Evolutionary conservation across 1,284 basidiomycete genomes (phyloP).

Genomic region (Porodaedalea pini): DNA sequence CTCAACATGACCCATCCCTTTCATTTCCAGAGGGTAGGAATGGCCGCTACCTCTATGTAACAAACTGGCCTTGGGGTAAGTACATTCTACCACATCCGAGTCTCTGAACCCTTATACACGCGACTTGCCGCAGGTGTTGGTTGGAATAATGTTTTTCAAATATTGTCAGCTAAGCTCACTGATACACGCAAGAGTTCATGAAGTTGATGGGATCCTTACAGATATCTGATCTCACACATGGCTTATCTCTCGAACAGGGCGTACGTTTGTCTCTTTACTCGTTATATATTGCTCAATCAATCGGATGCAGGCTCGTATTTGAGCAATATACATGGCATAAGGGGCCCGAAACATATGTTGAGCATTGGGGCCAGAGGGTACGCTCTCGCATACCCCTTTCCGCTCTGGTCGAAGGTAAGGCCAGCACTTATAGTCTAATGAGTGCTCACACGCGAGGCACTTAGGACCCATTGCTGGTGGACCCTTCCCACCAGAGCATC

Average conservation of each 20-base stretch:
- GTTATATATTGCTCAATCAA: not conserved
- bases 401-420: constrained; percentile 36
- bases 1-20: constrained; percentile 18
- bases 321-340: constrained; percentile 39
- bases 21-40: constrained; percentile 19
- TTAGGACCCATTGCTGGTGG: constrained; percentile 39
- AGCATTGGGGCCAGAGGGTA: constrained; percentile 39
- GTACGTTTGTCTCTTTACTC: constrained; percentile 35
- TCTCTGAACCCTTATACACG: not conserved
- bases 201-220: not conserved
- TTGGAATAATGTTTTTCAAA: constrained; percentile 60
- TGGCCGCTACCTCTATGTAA: constrained; percentile 15
- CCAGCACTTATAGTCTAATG: constrained; percentile 20
- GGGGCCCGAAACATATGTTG: constrained; percentile 30
- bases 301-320: constrained; percentile 36
- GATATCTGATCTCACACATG: constrained; percentile 39
- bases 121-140: constrained; percentile 37
- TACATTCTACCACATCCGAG: not conserved
- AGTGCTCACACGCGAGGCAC: constrained; percentile 10
- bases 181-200: not conserved
- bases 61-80: constrained; percentile 10
- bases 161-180: no score
- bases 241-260: constrained; percentile 43
- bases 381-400: constrained; percentile 42
- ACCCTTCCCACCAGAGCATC: constrained; percentile 26